These are phyloP conservation scores for Colletotrichum liriopes DNA, from an alignment of 2,329 filamentous ascomycete species.

Conservation along the genomic window DNA sequence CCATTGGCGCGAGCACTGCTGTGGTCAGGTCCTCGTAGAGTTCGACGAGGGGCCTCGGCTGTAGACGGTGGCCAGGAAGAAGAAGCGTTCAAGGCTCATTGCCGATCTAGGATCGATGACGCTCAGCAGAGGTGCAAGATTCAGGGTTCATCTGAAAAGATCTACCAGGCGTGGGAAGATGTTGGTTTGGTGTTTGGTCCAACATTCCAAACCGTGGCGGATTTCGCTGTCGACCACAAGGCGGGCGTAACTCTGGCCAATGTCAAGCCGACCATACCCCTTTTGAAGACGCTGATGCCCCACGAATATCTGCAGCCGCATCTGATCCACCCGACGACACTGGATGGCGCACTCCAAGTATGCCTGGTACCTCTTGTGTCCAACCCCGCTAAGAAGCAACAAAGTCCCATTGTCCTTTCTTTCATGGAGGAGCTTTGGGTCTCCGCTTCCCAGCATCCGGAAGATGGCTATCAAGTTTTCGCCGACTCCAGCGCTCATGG, in stretches of 20 bases:
- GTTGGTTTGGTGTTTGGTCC: slow-evolving; percentile 32
- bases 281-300: slow-evolving; percentile 36
- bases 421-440: slow-evolving; percentile 35
- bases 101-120: background rate
- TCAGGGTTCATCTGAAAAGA: background rate
- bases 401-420: slow-evolving; percentile 19
- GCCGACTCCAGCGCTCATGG: slow-evolving; percentile 13
- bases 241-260: slow-evolving; percentile 12
- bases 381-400: slow-evolving; percentile 1
- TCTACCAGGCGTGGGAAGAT: slow-evolving; percentile 3
- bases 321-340: slow-evolving; percentile 39
- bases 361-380: slow-evolving; percentile 5
- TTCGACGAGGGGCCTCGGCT: background rate
- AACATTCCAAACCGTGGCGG: slow-evolving; percentile 33
- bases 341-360: slow-evolving; percentile 25
- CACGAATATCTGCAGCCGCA: slow-evolving; percentile 33
- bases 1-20: slow-evolving; percentile 26
- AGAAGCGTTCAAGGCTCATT: background rate
- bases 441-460: slow-evolving; percentile 14
- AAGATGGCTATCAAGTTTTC: slow-evolving; percentile 28
- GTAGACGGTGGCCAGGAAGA: slow-evolving; percentile 22
- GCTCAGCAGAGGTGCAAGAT: background rate
- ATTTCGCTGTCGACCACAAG: slow-evolving; percentile 9
- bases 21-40: background rate
- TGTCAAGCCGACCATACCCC: slow-evolving; percentile 13